A percentile compares a stretch with the other conserved stretches of the same genome.
These are phyloP conservation scores for Pichia sp. DNA, from an alignment of 1,139 yeast species.

Conservation along the genomic window DNA sequence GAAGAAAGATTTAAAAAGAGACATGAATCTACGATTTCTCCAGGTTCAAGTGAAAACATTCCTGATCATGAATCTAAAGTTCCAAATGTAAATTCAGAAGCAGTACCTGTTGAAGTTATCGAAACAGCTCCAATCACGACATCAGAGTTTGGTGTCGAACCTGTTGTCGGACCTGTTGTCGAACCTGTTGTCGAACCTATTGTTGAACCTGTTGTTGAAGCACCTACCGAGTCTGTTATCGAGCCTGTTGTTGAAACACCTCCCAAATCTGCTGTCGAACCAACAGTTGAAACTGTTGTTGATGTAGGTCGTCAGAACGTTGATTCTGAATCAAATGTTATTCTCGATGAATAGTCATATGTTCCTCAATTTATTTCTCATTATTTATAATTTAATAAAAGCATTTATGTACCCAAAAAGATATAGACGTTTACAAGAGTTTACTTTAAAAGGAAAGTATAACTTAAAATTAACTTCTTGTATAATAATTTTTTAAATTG, in stretches of 20 bases:
- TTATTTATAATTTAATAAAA: too few species aligned
- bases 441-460: too few species aligned
- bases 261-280: too few species aligned
- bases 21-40: constrained; percentile 1
- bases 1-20: constrained; percentile 41
- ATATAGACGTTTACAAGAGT: too few species aligned
- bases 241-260: too few species aligned
- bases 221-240: too few species aligned
- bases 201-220: neutral
- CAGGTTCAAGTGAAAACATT: neutral
- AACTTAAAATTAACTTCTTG: neutral
- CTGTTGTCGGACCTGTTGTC: neutral
- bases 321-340: too few species aligned
- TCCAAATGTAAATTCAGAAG: accelerated
- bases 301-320: too few species aligned
- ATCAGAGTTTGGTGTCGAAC: neutral
- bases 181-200: neutral
- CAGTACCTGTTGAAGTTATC: neutral
- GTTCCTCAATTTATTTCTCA: too few species aligned
- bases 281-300: too few species aligned
- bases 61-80: neutral
- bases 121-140: neutral
- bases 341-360: too few species aligned
- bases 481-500: constrained; percentile 6
- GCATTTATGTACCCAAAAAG: too few species aligned